Conservation (phyloP, 108 stramenopile species). For the Asterionellopsis glacialis region DNA sequence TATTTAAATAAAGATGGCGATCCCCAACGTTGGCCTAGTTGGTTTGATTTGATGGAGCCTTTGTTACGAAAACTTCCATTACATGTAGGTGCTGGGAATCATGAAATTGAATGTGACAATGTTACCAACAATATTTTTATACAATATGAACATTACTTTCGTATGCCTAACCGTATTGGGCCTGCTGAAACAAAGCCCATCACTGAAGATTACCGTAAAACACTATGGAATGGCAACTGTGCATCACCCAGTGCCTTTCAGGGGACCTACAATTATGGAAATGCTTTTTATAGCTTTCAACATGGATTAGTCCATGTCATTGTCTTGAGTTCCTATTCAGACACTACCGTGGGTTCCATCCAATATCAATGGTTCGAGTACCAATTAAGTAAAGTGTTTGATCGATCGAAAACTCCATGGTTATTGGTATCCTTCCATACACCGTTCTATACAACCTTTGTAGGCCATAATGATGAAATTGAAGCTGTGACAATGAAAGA, state of each 20-base stretch:
- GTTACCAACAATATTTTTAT: slow-evolving; percentile 41
- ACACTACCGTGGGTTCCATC: slow-evolving; percentile 29
- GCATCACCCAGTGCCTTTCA: slow-evolving; percentile 22
- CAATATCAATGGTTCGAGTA: slow-evolving; percentile 80
- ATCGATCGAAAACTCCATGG: slow-evolving; percentile 77
- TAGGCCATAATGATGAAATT: slow-evolving; percentile 59
- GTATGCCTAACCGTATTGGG: slow-evolving; percentile 58
- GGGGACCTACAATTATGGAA: slow-evolving; percentile 72
- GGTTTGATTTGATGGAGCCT: slow-evolving; percentile 60
- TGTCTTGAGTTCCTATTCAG: slow-evolving; percentile 72
- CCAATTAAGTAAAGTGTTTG: slow-evolving; percentile 4
- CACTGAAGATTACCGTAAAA: slow-evolving; percentile 23
- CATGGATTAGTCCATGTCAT: slow-evolving; percentile 74
- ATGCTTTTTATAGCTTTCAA: slow-evolving; percentile 72
- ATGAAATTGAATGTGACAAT: slow-evolving; percentile 49
- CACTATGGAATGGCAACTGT: slow-evolving; percentile 22
- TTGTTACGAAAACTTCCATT: slow-evolving; percentile 39
- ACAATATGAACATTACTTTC: slow-evolving; percentile 73
- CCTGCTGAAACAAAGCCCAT: slow-evolving; percentile 22
- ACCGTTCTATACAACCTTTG: slow-evolving; percentile 80
- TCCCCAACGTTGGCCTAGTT: slow-evolving; percentile 71
- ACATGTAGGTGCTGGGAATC: slow-evolving; percentile 68
- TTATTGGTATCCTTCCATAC: slow-evolving; percentile 72
- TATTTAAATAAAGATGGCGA: slow-evolving; percentile 44
- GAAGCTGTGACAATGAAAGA: slow-evolving; percentile 36